Conservation (phyloP, 2,329 filamentous ascomycete species). For the Ceratocystiopsis brevicomis region DNA sequence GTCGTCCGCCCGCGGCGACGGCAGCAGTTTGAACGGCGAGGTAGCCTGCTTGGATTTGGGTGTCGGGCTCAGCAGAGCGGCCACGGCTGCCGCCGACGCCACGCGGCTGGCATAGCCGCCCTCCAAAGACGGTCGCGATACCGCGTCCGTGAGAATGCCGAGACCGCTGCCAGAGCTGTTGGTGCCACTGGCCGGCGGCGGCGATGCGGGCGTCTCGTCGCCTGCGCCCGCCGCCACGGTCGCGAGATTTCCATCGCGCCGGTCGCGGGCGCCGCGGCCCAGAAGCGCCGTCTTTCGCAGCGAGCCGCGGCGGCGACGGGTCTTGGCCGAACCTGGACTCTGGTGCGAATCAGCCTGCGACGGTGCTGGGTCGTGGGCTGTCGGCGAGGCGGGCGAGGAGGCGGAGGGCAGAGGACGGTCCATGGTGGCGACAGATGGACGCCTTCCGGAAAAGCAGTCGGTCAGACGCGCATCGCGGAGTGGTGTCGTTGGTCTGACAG, state of each 20-base stretch:
- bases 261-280: conserved; percentile 39
- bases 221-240: too few species aligned
- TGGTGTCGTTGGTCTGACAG: background rate
- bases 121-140: conserved; percentile 20
- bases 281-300: conserved; percentile 73
- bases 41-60: conserved; percentile 1
- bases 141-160: conserved; percentile 20
- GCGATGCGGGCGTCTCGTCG: conserved; percentile 7
- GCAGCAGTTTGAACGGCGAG: conserved; percentile 1
- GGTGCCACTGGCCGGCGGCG: conserved; percentile 1
- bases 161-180: conserved; percentile 22
- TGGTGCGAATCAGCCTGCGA: conserved; percentile 11
- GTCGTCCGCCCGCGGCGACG: conserved; percentile 5
- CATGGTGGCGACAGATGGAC: background rate
- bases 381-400: background rate
- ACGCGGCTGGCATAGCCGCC: conserved; percentile 20
- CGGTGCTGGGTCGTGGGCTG: conserved; percentile 2
- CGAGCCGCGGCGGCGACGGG: conserved; percentile 61
- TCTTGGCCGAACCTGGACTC: conserved; percentile 24
- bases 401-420: background rate
- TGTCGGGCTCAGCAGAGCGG: conserved; percentile 3
- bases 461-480: background rate
- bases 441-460: background rate
- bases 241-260: too few species aligned
- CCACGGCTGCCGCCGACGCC: conserved; percentile 3